Evolutionary conservation across 176 grass and related monocot species (phyloP).

Genomic region (Ensete glaucum): DNA sequence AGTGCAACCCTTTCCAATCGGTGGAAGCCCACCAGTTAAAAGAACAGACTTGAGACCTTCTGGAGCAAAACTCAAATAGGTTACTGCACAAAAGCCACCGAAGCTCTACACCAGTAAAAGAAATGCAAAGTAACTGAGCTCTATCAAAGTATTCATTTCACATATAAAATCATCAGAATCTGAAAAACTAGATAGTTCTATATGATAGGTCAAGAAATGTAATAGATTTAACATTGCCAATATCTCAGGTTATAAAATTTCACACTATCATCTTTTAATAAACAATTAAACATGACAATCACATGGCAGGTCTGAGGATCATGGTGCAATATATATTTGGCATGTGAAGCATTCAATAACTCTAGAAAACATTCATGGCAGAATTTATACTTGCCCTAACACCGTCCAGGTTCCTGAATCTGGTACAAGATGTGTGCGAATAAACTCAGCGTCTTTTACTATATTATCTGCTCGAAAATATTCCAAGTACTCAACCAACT

Average conservation of each 20-base stretch:
- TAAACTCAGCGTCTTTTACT: constrained; percentile 85
- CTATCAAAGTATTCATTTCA: neutral
- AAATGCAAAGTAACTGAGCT: neutral
- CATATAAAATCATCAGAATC: neutral
- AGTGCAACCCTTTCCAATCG: constrained; percentile 56
- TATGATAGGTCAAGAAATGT: neutral
- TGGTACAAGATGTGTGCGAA: constrained; percentile 55
- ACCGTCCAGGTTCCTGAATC: constrained; percentile 77
- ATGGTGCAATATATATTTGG: too few relatives aligned
- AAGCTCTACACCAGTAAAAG: constrained; percentile 51
- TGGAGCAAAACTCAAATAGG: constrained; percentile 93
- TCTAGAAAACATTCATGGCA: neutral
- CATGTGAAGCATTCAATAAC: too few relatives aligned
- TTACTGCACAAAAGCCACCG: constrained; percentile 92
- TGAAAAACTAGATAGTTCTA: neutral
- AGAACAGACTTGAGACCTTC: constrained; percentile 86
- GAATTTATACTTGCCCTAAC: constrained; percentile 69
- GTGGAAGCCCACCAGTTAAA: constrained; percentile 85
- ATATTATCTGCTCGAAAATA: constrained; percentile 96
- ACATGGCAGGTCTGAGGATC: neutral
- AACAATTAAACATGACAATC: neutral
- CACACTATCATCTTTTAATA: neutral
- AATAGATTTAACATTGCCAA: neutral
- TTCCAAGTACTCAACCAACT: constrained; percentile 65
- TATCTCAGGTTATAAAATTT: neutral